Conservation (phyloP, 116 monocot species). For the Dioscorea cayenensis region DNA sequence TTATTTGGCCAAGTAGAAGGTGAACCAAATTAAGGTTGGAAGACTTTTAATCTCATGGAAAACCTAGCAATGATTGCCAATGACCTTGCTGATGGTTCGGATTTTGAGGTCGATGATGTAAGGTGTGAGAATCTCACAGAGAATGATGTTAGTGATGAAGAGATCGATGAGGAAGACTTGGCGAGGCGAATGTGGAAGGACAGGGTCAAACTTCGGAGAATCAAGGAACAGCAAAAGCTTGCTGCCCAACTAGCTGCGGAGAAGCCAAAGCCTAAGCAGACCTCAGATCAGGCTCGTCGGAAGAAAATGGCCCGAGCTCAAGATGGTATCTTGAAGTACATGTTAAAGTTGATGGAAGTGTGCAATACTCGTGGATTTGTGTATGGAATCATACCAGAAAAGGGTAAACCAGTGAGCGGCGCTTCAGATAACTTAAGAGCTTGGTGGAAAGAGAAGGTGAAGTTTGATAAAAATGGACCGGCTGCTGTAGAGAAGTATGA, state of each 20-base stretch:
- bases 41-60: neutral
- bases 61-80: constrained; percentile 4
- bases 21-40: neutral
- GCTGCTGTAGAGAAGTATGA: constrained; percentile 71
- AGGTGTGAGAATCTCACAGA: constrained; percentile 53
- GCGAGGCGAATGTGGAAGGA: constrained; percentile 82
- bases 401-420: constrained; percentile 86
- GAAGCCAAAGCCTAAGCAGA: constrained; percentile 42
- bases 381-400: constrained; percentile 86
- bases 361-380: constrained; percentile 89
- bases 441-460: constrained; percentile 97
- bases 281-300: constrained; percentile 73
- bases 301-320: constrained; percentile 87
- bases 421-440: constrained; percentile 84
- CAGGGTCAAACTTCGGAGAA: constrained; percentile 56
- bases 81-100: constrained; percentile 37
- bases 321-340: constrained; percentile 90
- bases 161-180: constrained; percentile 62
- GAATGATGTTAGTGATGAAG: constrained; percentile 93
- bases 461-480: constrained; percentile 79
- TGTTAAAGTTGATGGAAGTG: constrained; percentile 89
- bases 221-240: constrained; percentile 54
- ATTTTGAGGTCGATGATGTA: constrained; percentile 52
- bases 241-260: constrained; percentile 27
- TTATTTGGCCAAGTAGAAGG: neutral